phyloP scores from a whole-genome alignment of 2,329 filamentous ascomycete genomes.

The Fusarium protoensiforme region DNA sequence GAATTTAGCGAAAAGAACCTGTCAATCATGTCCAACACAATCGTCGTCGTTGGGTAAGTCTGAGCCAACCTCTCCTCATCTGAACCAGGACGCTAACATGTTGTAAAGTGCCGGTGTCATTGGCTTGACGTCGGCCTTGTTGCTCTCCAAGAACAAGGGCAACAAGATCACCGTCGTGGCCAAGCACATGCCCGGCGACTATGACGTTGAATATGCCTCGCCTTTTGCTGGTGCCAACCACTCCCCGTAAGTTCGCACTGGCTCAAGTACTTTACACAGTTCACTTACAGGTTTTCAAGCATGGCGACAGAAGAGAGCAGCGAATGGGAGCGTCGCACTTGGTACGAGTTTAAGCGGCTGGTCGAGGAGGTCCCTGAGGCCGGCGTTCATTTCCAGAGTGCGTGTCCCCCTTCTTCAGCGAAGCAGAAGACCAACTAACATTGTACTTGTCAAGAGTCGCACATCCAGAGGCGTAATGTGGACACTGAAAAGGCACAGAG shows the following conservation, averaged over 20 bases:
- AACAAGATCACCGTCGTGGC: conserved; percentile 76
- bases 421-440: conserved; percentile 8
- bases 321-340: conserved; percentile 72
- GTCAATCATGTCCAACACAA: conserved; percentile 44
- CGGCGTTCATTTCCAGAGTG: conserved; percentile 82
- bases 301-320: conserved; percentile 57
- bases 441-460: conserved; percentile 51
- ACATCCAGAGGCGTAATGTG: conserved; percentile 67
- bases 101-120: conserved; percentile 58
- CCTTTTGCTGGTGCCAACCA: conserved; percentile 90
- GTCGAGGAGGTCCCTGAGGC: conserved; percentile 77
- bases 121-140: conserved; percentile 62
- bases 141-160: conserved; percentile 57
- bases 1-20: background rate
- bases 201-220: conserved; percentile 89
- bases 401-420: background rate
- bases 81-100: background rate
- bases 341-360: conserved; percentile 70
- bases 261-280: fast-evolving
- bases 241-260: conserved; percentile 68
- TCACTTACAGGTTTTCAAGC: conserved; percentile 41
- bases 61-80: background rate
- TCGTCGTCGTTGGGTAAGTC: conserved; percentile 50
- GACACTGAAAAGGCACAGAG: conserved; percentile 58
- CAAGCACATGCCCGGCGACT: conserved; percentile 94